Evolutionary conservation across 2,329 filamentous ascomycete species (phyloP).

Genomic region (Aschersonia sp.): DNA sequence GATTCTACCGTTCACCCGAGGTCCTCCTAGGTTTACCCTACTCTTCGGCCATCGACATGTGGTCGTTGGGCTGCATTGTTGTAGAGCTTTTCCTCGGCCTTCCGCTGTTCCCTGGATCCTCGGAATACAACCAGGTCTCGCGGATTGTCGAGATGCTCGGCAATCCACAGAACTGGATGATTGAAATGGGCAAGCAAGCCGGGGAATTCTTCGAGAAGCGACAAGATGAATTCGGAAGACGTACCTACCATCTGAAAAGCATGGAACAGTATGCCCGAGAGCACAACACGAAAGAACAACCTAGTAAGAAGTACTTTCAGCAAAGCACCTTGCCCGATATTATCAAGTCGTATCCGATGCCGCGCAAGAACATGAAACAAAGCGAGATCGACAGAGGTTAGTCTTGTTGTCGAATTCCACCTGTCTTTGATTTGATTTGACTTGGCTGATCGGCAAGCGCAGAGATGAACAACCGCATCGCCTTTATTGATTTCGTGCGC

Average conservation of each 20-base stretch:
- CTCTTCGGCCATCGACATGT: conserved; percentile 98
- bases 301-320: conserved; percentile 99
- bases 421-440: neutral
- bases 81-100: conserved; percentile 93
- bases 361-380: conserved; percentile 97
- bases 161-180: conserved; percentile 94
- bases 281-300: conserved; percentile 92
- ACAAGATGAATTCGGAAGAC: conserved; percentile 80
- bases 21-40: conserved; percentile 92
- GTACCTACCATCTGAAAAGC: conserved; percentile 82
- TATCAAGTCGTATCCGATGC: conserved; percentile 96
- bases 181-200: conserved; percentile 96
- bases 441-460: conserved; percentile 6
- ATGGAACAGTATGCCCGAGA: conserved; percentile 97
- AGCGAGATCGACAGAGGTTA: conserved; percentile 87
- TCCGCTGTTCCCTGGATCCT: conserved; percentile 89
- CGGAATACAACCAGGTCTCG: conserved; percentile 96
- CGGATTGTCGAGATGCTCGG: conserved; percentile 97
- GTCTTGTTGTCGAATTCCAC: neutral
- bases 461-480: conserved; percentile 98
- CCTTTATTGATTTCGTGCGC: conserved; percentile 96
- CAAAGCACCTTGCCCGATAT: conserved; percentile 90
- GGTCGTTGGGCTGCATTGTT: conserved; percentile 96
- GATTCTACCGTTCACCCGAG: conserved; percentile 95
- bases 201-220: conserved; percentile 94